Base-by-base conservation (phyloP, 345 rosid species). In the Carallia pectinifolia region DNA sequence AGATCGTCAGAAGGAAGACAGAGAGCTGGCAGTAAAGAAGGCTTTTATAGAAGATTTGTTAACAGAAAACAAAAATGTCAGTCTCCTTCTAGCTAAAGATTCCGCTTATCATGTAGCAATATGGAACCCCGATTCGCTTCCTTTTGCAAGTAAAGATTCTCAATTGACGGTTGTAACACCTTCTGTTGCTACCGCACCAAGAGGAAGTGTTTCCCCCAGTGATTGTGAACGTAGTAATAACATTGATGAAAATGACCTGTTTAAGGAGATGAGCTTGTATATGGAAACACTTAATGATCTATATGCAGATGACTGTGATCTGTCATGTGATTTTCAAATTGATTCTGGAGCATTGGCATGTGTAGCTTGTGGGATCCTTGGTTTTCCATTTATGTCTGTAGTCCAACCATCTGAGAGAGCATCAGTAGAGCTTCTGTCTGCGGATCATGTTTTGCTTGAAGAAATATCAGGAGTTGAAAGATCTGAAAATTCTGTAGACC, bases 311-410 rank as follows among this genome's bases (percentile, higher is more conserved):
- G 92, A 84, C 66, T 85, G 82, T 76, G 98, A 90, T 81, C 56
- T 90, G 53, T 89, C 87, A 1, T 82, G 80, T 68, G 99, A 92
- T 82, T 90, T 92, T 76, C 99, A 96, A 87, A 87, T 89, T 76
- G 98, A 96, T 79, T 80, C 97, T 4, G 95, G 97, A 61, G 75
- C 93, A 18, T 74, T 96, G 81, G 85, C 88, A 58, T 96, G 99
- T 80, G 96, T 88, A 59, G 97, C 97, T 56, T 96, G 99, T 79
- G 99, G 99, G 70, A 88, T 92, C 87, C 94, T 96, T 47, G 99
- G 99, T 72, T 96, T 89, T 83, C 99, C 99, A 30, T 92, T 96
- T 83, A 92, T 96, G 99, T 82, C 90, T 70, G 94, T 96, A 62
- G 82, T 96, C 66, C 95, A 92, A 77, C 95, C 96, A 62, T 85